Conservation (phyloP, 441 rosid species). For the Syzygium malaccense region DNA sequence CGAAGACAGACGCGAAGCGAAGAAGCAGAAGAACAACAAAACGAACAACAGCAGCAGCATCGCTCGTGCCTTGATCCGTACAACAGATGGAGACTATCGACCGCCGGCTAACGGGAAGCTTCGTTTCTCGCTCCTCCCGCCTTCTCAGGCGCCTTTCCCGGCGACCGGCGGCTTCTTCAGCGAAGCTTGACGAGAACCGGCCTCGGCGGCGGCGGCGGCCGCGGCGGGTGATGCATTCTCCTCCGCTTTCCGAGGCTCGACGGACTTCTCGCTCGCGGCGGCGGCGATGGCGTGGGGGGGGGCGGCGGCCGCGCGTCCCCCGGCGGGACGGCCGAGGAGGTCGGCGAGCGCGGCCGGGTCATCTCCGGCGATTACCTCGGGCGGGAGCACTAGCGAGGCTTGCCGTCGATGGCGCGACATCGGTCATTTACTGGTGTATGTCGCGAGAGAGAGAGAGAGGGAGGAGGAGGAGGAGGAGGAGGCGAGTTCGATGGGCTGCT, state of each 20-base stretch:
- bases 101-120: background rate
- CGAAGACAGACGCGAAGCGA: background rate
- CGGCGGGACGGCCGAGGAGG: background rate
- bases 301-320: background rate
- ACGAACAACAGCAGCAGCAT: background rate
- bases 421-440: background rate
- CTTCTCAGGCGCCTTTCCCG: background rate
- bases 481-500: background rate
- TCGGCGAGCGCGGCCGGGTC: background rate
- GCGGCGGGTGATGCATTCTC: background rate
- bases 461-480: background rate
- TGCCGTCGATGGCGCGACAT: constrained; percentile 29
- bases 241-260: background rate
- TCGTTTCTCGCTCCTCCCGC: background rate
- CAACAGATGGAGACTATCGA: background rate
- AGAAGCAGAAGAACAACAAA: background rate
- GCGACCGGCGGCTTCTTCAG: constrained; percentile 1
- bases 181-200: background rate
- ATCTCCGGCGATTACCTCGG: constrained; percentile 10
- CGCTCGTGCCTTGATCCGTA: background rate
- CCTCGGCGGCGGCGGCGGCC: background rate
- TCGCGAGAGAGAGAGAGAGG: background rate
- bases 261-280: background rate
- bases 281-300: background rate
- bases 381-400: constrained; percentile 15